These are phyloP conservation scores for Rhizopogon vinicolor DNA, from an alignment of 768 basidiomycete genomes.

Conservation along the genomic window DNA sequence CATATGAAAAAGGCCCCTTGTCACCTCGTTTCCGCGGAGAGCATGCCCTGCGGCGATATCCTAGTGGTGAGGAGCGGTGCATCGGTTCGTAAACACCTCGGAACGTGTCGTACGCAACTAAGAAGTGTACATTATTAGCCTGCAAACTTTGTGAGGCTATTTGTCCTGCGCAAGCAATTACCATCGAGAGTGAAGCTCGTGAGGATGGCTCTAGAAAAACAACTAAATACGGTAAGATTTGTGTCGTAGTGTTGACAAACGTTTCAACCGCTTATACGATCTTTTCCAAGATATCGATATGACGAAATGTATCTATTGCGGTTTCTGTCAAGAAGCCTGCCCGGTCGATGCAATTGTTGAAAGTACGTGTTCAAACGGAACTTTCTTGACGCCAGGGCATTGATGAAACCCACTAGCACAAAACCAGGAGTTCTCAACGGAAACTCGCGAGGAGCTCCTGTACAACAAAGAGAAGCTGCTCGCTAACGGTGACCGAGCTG, in stretches of 20 bases:
- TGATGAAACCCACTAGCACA: slow-evolving; percentile 54
- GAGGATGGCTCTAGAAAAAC: slow-evolving; percentile 94
- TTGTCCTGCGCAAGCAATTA: slow-evolving; percentile 98
- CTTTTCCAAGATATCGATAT: slow-evolving; percentile 84
- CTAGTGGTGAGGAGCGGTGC: slow-evolving; percentile 97
- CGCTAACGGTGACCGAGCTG: slow-evolving; percentile 92
- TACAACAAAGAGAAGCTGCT: slow-evolving; percentile 99
- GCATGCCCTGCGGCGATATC: slow-evolving; percentile 94
- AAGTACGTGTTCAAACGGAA: slow-evolving; percentile 51
- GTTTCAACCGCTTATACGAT: slow-evolving; percentile 3
- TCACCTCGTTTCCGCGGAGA: slow-evolving; percentile 98
- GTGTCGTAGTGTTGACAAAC: slow-evolving; percentile 4
- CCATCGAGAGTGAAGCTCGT: slow-evolving; percentile 96
- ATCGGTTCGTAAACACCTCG: slow-evolving; percentile 63
- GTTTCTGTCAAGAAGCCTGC: slow-evolving; percentile 99
- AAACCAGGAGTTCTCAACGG: slow-evolving; percentile 97
- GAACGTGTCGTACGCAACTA: slow-evolving; percentile 2
- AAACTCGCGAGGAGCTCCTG: slow-evolving; percentile 95
- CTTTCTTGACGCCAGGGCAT: slow-evolving; percentile 5
- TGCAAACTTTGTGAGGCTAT: slow-evolving; percentile 99
- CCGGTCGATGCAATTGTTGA: slow-evolving; percentile 99
- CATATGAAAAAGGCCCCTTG: slow-evolving; percentile 96
- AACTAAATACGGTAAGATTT: slow-evolving; percentile 83
- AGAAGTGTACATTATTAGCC: slow-evolving; percentile 41
- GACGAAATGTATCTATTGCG: slow-evolving; percentile 99